A percentile compares a stretch with the other conserved stretches of the same genome.
phyloP scores from a whole-genome alignment of 306 rosid genomes.

The Comarum palustre region DNA sequence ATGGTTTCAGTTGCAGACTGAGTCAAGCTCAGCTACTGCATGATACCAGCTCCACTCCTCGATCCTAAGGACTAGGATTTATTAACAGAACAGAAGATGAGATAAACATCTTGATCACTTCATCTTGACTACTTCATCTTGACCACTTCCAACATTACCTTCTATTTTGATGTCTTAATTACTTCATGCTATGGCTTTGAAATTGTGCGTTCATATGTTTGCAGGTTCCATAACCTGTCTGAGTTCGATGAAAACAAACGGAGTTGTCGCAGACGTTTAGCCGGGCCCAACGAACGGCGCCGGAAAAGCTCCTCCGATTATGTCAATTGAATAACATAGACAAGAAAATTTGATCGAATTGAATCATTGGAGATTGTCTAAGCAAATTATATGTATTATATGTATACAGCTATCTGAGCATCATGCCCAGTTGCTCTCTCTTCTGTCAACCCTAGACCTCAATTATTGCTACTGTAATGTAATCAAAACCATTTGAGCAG shows the following conservation, averaged over 20 bases:
- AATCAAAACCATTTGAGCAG: conserved; percentile 8
- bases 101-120: too few species aligned
- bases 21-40: too few species aligned
- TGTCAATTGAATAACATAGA: conserved; percentile 25
- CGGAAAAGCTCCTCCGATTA: conserved; percentile 63
- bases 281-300: conserved; percentile 92
- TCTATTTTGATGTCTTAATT: neutral
- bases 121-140: too few species aligned
- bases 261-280: conserved; percentile 94
- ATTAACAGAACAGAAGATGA: too few species aligned
- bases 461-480: conserved; percentile 1
- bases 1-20: too few species aligned
- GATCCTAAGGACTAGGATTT: too few species aligned
- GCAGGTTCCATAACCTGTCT: conserved; percentile 68
- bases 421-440: conserved; percentile 50
- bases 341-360: neutral
- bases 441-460: conserved; percentile 54
- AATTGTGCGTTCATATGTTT: neutral
- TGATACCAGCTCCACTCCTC: too few species aligned
- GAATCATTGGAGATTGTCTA: conserved; percentile 6
- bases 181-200: neutral
- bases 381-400: neutral
- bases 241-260: conserved; percentile 83
- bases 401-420: neutral
- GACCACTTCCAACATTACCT: too few species aligned